Evolutionary conservation across 2,329 filamentous ascomycete genomes (phyloP).

Genomic region (Chaetomiaceae sp.): DNA sequence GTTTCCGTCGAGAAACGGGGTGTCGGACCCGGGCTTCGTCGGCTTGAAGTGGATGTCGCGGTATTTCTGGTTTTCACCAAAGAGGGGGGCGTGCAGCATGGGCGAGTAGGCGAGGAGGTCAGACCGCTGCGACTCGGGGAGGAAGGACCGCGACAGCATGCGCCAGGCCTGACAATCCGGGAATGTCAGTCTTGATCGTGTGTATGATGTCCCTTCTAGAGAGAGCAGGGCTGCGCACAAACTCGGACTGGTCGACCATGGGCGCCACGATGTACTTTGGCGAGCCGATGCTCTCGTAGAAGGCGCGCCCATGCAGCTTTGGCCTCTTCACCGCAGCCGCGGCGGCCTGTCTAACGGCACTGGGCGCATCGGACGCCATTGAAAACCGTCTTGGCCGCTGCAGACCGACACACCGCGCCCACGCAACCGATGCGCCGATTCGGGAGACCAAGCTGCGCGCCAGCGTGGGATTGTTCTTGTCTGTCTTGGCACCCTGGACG

Average conservation of each 20-base stretch:
- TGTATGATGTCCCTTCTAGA: not conserved
- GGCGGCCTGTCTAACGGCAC: conserved; percentile 8
- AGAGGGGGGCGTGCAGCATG: conserved; percentile 93
- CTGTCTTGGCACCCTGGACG: too few species aligned
- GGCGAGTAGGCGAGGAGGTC: conserved; percentile 82
- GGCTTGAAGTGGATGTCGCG: conserved; percentile 78
- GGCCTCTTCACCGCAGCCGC: conserved; percentile 19
- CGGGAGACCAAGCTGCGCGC: conserved; percentile 4
- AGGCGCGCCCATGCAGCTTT: conserved; percentile 78
- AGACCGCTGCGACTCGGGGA: conserved; percentile 57
- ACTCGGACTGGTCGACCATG: conserved; percentile 98
- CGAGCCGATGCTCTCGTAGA: conserved; percentile 91
- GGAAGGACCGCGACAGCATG: conserved; percentile 88
- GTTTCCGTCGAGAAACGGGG: conserved; percentile 75
- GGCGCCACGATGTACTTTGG: conserved; percentile 88
- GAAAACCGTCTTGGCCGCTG: not conserved
- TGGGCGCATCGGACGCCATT: conserved; percentile 17
- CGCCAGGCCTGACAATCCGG: conserved; percentile 73
- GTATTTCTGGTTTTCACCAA: conserved; percentile 69
- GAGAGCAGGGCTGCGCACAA: conserved; percentile 55
- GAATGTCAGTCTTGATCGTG: not conserved
- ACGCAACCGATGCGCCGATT: conserved; percentile 11
- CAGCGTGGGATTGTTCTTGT: too few species aligned
- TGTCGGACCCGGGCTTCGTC: conserved; percentile 30
- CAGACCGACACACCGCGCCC: not conserved